Base-by-base conservation (phyloP, 208 protist species). In the Leishmania lainsoni region DNA sequence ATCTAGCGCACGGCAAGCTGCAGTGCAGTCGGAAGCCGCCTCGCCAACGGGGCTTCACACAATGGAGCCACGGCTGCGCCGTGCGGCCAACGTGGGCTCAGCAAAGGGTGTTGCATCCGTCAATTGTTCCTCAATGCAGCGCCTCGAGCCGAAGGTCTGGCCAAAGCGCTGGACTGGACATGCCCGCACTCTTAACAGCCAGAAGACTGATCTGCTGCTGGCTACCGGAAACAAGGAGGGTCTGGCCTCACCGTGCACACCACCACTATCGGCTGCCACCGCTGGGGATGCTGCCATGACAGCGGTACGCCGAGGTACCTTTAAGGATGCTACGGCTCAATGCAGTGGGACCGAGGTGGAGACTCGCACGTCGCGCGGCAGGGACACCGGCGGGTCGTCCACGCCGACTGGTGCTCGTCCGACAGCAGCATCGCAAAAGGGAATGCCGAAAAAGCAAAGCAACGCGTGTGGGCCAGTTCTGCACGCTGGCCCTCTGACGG, bases 401-500 rank as follows among this genome's bases (percentile, higher is more conserved):
- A 9, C 52, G 39, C 48, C 74, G 3, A 32, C 20, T n/a, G 74
- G 74, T 2, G 58, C 52, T 6, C 39, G 20, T 20, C 9, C 56
- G 0, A 29, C 58, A 17, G 39, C 17, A 5, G 35, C 49, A 14
- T 14, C 42, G 20, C 26, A 12, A 9, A 48, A 12, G 22, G 35
- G 16, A 45, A 58, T 9, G 5, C 29, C 48, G 26, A n/a, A 76
- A 0, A 63, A 69, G 16, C 48, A 68, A 9, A 42, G 35, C 4
- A 66, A 32, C 54, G 3, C 76, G 51, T n/a, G 17, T 22, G 48
- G 12, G 17, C n/a, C n/a, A 3, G 29, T 4, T 39, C 52, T 56
- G 22, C 54, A 68, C 59, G 66, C 75, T 35, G 75, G 71, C 10
- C 74, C 74, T 51, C 54, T 88, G 22, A 81, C 79, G 65, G 69